Conservation (phyloP, 352 stramenopile genomes). For the Globisporangium iwayamae region DNA sequence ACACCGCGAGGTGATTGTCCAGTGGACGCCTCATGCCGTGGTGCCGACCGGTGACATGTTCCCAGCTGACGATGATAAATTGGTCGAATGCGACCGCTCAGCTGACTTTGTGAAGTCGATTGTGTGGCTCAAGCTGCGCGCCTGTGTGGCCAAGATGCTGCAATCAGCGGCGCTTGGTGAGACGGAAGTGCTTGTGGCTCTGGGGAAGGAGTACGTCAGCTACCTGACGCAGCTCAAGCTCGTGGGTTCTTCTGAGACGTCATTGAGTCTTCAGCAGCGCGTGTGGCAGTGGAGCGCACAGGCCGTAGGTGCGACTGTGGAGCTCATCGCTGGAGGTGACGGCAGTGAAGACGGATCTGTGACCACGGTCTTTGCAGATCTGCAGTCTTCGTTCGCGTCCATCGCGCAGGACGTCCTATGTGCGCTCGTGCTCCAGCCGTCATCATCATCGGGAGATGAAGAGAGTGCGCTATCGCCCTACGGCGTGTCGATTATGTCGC, state of each 20-base stretch:
- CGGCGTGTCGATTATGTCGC: constrained; percentile 43
- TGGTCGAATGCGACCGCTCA: constrained; percentile 72
- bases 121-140: constrained; percentile 62
- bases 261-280: constrained; percentile 26
- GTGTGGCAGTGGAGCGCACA: constrained; percentile 57
- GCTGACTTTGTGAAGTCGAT: constrained; percentile 38
- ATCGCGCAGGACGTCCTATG: constrained; percentile 25
- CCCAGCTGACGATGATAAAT: constrained; percentile 26
- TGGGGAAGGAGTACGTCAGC: constrained; percentile 34
- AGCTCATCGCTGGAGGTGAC: constrained; percentile 4
- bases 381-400: constrained; percentile 27
- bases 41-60: constrained; percentile 42
- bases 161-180: constrained; percentile 27
- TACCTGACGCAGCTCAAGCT: constrained; percentile 20
- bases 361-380: constrained; percentile 21
- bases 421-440: constrained; percentile 16
- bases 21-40: constrained; percentile 46
- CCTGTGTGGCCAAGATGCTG: constrained; percentile 50
- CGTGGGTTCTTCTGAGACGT: background rate
- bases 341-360: constrained; percentile 2
- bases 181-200: constrained; percentile 19
- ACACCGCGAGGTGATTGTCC: constrained; percentile 72
- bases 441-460: background rate
- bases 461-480: constrained; percentile 38
- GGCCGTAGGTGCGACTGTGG: constrained; percentile 14